These are phyloP conservation scores for Rhynchosporium agropyri DNA, from an alignment of 2,329 filamentous ascomycete genomes.

Conservation along the genomic window DNA sequence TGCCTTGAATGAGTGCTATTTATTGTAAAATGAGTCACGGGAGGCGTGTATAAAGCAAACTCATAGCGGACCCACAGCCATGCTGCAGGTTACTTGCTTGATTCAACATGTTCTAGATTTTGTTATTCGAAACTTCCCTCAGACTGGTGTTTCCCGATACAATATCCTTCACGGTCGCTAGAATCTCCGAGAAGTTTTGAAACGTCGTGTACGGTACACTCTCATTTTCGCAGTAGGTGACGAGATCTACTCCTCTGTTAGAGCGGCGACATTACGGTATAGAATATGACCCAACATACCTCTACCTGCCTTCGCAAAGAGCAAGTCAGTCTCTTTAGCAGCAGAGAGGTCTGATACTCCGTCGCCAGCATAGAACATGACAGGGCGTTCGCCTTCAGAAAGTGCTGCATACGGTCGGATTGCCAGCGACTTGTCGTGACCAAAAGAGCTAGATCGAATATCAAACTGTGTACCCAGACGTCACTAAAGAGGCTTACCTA, in stretches of 20 bases:
- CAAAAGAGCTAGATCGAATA: slow-evolving; percentile 56
- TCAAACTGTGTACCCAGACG: not conserved
- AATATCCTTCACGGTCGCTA: slow-evolving; percentile 75
- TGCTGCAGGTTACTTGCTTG: too few species aligned
- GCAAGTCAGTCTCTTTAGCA: slow-evolving; percentile 84
- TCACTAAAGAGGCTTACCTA: slow-evolving; percentile 51
- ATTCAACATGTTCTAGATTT: not conserved
- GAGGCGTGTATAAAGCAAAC: too few species aligned
- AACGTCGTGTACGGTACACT: slow-evolving; percentile 87
- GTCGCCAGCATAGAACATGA: slow-evolving; percentile 91
- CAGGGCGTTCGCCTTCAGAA: slow-evolving; percentile 68
- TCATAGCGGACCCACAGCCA: too few species aligned
- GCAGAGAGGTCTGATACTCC: slow-evolving; percentile 91
- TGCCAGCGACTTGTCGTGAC: slow-evolving; percentile 92
- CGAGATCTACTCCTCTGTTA: slow-evolving; percentile 62
- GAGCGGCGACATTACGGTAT: not conserved
- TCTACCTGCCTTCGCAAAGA: slow-evolving; percentile 90
- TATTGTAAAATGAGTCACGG: too few species aligned
- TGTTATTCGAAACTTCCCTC: slow-evolving; percentile 56
- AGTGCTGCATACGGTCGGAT: slow-evolving; percentile 83
- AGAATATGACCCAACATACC: slow-evolving; percentile 53
- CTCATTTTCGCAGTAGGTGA: slow-evolving; percentile 81
- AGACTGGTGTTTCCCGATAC: slow-evolving; percentile 70
- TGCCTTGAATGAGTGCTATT: too few species aligned
- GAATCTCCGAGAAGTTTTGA: slow-evolving; percentile 78